Percentiles rank a stretch among this genome's conserved stretches.
Evolutionary conservation across 2,329 filamentous ascomycete species (phyloP).

Genomic region (Apiospora aurea): DNA sequence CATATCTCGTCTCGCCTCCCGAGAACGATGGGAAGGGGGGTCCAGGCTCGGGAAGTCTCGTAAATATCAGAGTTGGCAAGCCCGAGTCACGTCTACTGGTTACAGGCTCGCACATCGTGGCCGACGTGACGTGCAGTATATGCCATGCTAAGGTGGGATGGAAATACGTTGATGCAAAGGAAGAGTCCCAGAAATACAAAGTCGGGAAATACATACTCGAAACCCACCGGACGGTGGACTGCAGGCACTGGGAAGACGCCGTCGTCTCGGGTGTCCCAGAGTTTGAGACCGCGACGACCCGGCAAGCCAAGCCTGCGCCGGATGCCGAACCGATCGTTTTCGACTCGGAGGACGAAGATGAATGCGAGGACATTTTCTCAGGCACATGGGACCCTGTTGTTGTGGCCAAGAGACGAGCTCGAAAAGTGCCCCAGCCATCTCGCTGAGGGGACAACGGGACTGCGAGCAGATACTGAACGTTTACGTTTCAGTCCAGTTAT

Average conservation of each 20-base stretch:
- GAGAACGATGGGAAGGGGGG: slow-evolving; percentile 30
- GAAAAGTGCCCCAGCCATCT: slow-evolving; percentile 39
- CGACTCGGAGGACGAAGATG: slow-evolving; percentile 70
- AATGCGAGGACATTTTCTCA: slow-evolving; percentile 71
- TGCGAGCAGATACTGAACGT: neutral
- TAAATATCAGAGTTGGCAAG: slow-evolving; percentile 63
- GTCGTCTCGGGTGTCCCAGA: slow-evolving; percentile 34
- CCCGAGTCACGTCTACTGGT: slow-evolving; percentile 64
- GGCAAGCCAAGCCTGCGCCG: slow-evolving; percentile 24
- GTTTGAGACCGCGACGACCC: slow-evolving; percentile 32
- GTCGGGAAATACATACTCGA: slow-evolving; percentile 74
- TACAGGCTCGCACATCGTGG: slow-evolving; percentile 69
- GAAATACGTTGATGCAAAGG: slow-evolving; percentile 72
- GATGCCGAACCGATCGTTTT: slow-evolving; percentile 54
- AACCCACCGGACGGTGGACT: slow-evolving; percentile 61
- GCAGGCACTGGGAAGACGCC: slow-evolving; percentile 61
- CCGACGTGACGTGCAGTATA: slow-evolving; percentile 65
- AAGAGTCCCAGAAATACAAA: slow-evolving; percentile 69
- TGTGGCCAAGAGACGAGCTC: slow-evolving; percentile 55
- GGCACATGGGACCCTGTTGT: slow-evolving; percentile 66
- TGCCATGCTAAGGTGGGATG: slow-evolving; percentile 68
- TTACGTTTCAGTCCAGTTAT: neutral
- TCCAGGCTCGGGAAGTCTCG: slow-evolving; percentile 41
- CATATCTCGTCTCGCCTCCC: slow-evolving; percentile 62
- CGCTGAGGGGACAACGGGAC: neutral